These are phyloP conservation scores for Cryphonectria carpinicola DNA, from an alignment of 2,329 filamentous ascomycete genomes.

Conservation along the genomic window DNA sequence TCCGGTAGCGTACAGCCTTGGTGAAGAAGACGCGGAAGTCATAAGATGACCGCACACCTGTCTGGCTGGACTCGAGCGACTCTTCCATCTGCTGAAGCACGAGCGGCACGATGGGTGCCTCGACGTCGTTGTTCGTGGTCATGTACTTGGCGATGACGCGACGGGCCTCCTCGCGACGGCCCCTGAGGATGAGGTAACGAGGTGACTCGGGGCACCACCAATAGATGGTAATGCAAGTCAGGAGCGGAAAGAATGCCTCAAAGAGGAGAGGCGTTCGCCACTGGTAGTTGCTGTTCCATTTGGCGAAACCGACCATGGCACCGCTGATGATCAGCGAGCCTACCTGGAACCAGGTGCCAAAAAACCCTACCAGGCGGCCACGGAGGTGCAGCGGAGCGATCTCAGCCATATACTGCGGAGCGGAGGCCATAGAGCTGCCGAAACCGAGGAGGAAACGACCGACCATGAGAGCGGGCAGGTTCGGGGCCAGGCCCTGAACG, in stretches of 20 bases:
- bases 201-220: slow-evolving; percentile 41
- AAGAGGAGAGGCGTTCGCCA: slow-evolving; percentile 48
- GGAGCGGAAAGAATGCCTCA: slow-evolving; percentile 50
- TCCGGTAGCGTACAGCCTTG: slow-evolving; percentile 46
- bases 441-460: slow-evolving; percentile 43
- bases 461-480: slow-evolving; percentile 42
- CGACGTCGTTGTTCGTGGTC: slow-evolving; percentile 44
- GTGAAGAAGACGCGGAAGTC: slow-evolving; percentile 53
- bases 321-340: slow-evolving; percentile 47
- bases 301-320: slow-evolving; percentile 47
- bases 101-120: slow-evolving; percentile 47
- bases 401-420: slow-evolving; percentile 38
- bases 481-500: slow-evolving; percentile 50
- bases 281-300: slow-evolving; percentile 42
- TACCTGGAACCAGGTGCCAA: slow-evolving; percentile 51
- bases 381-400: slow-evolving; percentile 38
- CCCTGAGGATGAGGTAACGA: slow-evolving; percentile 41
- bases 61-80: slow-evolving; percentile 44
- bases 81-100: slow-evolving; percentile 49
- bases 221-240: slow-evolving; percentile 49
- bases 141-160: slow-evolving; percentile 45
- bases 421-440: slow-evolving; percentile 37
- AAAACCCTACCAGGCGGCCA: slow-evolving; percentile 50
- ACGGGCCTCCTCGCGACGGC: slow-evolving; percentile 39
- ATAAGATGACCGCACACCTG: slow-evolving; percentile 45